Evolutionary conservation across 306 rosid genomes (phyloP).

Genomic region (Erythrophleum fordii): DNA sequence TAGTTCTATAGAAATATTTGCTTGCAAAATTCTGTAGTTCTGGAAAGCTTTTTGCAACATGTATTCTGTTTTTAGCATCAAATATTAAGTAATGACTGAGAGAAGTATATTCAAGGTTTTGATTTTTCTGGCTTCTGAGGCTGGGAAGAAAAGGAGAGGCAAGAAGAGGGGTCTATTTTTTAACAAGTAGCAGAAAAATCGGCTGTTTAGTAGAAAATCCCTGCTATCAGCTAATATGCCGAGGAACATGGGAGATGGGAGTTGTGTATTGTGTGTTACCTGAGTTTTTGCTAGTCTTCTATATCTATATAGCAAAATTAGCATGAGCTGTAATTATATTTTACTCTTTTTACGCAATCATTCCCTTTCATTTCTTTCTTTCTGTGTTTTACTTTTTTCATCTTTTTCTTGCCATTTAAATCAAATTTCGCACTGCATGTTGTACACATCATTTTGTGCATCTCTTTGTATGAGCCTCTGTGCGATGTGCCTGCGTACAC

Average conservation of each 20-base stretch:
- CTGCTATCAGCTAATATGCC: constrained; percentile 32
- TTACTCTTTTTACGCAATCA: too few species aligned
- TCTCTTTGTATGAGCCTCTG: too few species aligned
- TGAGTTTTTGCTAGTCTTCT: constrained; percentile 40
- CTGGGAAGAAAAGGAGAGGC: constrained; percentile 75
- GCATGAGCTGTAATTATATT: constrained; percentile 21
- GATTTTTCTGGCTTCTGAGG: constrained; percentile 50
- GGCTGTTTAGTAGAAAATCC: constrained; percentile 39
- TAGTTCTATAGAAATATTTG: too few species aligned
- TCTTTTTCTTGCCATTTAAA: too few species aligned
- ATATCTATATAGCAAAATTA: constrained; percentile 46
- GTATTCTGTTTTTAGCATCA: constrained; percentile 2
- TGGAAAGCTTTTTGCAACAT: neutral
- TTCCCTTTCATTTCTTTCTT: too few species aligned
- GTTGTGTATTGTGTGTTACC: constrained; percentile 37
- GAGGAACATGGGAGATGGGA: constrained; percentile 30
- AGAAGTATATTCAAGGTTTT: constrained; percentile 23
- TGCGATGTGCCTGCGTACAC: too few species aligned
- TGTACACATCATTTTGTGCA: too few species aligned
- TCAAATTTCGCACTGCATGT: too few species aligned
- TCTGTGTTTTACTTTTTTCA: too few species aligned
- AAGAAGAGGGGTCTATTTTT: constrained; percentile 76
- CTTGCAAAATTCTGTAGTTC: neutral
- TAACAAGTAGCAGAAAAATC: constrained; percentile 45
- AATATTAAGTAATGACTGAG: neutral